A percentile compares a stretch with the other conserved stretches of the same genome.
Evolutionary conservation across 208 protist genomes (phyloP).

Genomic region (Zelonia costaricensis): DNA sequence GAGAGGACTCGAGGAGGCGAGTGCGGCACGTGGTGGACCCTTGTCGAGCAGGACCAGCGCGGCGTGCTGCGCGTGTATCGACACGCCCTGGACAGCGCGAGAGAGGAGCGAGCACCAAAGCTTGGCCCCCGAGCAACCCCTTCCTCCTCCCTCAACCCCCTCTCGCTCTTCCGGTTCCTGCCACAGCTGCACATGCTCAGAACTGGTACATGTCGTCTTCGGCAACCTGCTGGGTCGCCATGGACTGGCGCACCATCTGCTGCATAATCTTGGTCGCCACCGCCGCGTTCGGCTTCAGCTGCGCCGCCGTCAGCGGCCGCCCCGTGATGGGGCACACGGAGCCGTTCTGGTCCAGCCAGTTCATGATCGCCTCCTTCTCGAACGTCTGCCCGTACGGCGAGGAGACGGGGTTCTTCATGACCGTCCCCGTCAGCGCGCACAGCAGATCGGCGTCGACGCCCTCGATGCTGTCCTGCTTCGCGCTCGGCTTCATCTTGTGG

Average conservation of each 20-base stretch:
- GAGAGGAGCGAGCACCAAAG: too few relatives aligned
- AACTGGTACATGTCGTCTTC: constrained; percentile 92
- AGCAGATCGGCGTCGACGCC: constrained; percentile 67
- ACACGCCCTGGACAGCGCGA: too few relatives aligned
- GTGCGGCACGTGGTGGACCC: too few relatives aligned
- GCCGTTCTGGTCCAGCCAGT: constrained; percentile 88
- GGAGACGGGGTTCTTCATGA: constrained; percentile 91
- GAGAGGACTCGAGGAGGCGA: too few relatives aligned
- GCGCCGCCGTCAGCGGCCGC: constrained; percentile 60
- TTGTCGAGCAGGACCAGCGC: too few relatives aligned
- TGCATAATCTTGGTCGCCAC: constrained; percentile 76
- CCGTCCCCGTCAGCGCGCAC: constrained; percentile 83
- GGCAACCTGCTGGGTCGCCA: constrained; percentile 53
- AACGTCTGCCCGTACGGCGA: constrained; percentile 92
- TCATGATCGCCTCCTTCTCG: constrained; percentile 83
- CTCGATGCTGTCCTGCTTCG: constrained; percentile 48
- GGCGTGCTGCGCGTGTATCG: too few relatives aligned
- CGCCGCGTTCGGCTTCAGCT: constrained; percentile 71
- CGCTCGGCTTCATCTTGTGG: constrained; percentile 34
- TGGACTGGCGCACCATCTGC: constrained; percentile 78
- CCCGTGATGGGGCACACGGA: constrained; percentile 91
- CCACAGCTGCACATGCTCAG: too few relatives aligned
- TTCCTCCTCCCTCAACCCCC: too few relatives aligned
- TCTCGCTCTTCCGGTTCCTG: too few relatives aligned
- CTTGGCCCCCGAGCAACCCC: too few relatives aligned